Conservation (phyloP, 148 eudicot genomes). For the Camellia sinensis region DNA sequence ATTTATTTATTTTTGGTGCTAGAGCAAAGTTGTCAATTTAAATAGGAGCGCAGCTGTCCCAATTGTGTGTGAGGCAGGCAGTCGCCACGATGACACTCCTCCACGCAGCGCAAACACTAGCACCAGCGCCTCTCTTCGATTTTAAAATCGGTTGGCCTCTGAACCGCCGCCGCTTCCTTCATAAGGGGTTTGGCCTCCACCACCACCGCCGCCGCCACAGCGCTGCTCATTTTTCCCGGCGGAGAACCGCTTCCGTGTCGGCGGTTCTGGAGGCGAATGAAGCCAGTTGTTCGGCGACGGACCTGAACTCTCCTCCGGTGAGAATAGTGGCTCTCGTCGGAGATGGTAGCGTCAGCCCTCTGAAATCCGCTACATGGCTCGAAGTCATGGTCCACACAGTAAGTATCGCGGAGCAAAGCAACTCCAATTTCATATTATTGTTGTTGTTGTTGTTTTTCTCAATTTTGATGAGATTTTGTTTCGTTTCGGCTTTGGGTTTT, state of each 20-base stretch:
- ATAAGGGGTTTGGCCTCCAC: neutral
- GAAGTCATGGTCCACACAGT: slow-evolving; percentile 82
- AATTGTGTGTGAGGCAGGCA: neutral
- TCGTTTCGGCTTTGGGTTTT: neutral
- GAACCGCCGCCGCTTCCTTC: slow-evolving; percentile 1
- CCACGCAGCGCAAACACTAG: neutral
- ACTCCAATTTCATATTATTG: neutral
- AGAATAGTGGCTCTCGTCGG: slow-evolving; percentile 66
- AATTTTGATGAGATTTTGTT: neutral
- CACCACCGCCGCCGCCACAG: neutral
- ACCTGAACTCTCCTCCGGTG: slow-evolving; percentile 27
- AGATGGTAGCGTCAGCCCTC: slow-evolving; percentile 68
- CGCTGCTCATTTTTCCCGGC: neutral
- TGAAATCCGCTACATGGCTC: slow-evolving; percentile 70
- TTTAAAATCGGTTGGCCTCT: neutral
- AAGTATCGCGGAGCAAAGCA: slow-evolving; percentile 19
- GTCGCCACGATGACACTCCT: neutral
- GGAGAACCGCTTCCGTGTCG: neutral
- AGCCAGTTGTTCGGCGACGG: neutral
- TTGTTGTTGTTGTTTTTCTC: too few relatives aligned
- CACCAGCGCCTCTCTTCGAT: neutral
- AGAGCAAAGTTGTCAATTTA: too few relatives aligned
- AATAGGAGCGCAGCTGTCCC: neutral
- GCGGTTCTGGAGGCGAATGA: neutral
- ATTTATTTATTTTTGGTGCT: too few relatives aligned